Evolutionary conservation across 139 green algal genomes (phyloP), one percentile per base, ranked within the genome.

Genomic region (Chloropicon primus): DNA sequence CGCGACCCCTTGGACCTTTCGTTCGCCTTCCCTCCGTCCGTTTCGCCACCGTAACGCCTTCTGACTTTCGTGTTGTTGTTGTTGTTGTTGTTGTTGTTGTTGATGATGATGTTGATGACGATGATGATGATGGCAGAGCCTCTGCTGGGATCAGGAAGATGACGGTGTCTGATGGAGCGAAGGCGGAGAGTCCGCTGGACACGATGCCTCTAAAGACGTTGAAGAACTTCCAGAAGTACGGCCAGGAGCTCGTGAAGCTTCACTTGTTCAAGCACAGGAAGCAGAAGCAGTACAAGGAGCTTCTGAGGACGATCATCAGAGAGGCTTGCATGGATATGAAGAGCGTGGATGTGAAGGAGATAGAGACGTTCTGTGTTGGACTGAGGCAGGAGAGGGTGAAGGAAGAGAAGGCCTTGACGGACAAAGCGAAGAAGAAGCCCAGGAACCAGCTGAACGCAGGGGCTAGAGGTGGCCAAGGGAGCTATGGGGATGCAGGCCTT

Each of bases 381-480:
- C 72, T 77, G 22, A 77, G 79, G 26, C 76, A 82, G 24, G 79
- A 82, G n/a, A 82, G 77, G 79, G 53, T 82, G 25, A 82, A 82
- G 62, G 74, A 29, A 22, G 79, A 82, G 21, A 82, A 82, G 77
- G 74, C 77, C 73, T 10, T 62, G 22, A 41, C 23, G 53, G 22
- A 77, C 27, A 77, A 82, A 72, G 25, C 73, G 27, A 74, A n/a
- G 25, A n/a, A 71, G 25, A 72, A 79, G 25, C 72, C 25, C 3
- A 82, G 72, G 75, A 78, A 26, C 73, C 71, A 84, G 77, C 24
- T 76, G 2, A 82, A 82, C 24, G 72, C 77, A 23, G 27, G 77
- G 62, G 79, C 26, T 1, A 62, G 41, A 17, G 41, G 41, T n/a
- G 41, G 41, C 41, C 41, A 62, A 17, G 41, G 41, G 41, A 62